A percentile compares a stretch with the other conserved stretches of the same genome.
phyloP scores from a whole-genome alignment of 495 filamentous ascomycete genomes.

The Diplogelasinospora grovesii region DNA sequence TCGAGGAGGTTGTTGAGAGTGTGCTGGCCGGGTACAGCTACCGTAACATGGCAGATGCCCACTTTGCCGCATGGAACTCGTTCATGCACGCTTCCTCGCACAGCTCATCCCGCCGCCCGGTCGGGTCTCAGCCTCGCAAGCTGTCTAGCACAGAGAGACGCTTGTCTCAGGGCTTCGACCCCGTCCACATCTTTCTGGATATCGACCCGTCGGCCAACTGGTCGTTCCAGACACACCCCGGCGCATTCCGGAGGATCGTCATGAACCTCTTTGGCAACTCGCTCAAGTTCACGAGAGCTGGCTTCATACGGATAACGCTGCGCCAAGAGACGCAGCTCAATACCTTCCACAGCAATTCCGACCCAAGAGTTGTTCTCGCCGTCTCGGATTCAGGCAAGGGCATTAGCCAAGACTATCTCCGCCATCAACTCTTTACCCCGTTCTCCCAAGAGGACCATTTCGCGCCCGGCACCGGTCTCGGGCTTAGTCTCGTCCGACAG shows the following conservation, averaged over 20 bases:
- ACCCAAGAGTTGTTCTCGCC: constrained; percentile 27
- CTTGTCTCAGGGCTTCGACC: background rate
- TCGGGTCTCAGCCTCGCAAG: constrained; percentile 10
- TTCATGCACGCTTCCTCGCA: constrained; percentile 9
- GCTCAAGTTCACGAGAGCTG: constrained; percentile 66
- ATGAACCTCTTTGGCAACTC: constrained; percentile 82
- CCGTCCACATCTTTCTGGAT: constrained; percentile 56
- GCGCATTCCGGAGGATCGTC: constrained; percentile 64
- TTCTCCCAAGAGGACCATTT: constrained; percentile 66
- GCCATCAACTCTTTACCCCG: constrained; percentile 56
- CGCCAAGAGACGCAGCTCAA: constrained; percentile 34
- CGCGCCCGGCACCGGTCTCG: constrained; percentile 59
- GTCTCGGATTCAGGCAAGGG: constrained; percentile 62
- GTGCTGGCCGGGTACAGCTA: constrained; percentile 48
- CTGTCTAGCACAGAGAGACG: too few relatives aligned
- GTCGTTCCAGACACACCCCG: constrained; percentile 61
- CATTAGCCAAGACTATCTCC: constrained; percentile 60
- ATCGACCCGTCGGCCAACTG: constrained; percentile 52
- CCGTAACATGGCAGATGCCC: constrained; percentile 17
- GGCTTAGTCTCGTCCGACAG: constrained; percentile 59
- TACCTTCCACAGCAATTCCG: constrained; percentile 9
- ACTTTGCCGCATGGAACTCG: constrained; percentile 9
- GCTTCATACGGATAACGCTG: constrained; percentile 58
- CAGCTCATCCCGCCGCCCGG: too few relatives aligned
- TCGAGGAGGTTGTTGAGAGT: constrained; percentile 55